Base-by-base conservation (phyloP, 192 early-diverging fungal genomes). In the Allomyces javanicus region DNA sequence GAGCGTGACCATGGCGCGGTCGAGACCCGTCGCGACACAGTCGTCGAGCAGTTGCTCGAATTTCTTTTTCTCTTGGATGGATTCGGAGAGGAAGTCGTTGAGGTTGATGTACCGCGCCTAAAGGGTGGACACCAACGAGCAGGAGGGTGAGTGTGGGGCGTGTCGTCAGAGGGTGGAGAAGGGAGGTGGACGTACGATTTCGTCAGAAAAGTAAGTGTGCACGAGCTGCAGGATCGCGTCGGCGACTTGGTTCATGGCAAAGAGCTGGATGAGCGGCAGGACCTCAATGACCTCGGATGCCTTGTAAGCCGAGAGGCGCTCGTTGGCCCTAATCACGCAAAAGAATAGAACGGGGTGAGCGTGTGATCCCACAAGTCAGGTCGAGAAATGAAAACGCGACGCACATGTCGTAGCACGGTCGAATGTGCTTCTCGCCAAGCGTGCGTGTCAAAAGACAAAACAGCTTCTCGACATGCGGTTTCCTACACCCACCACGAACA, bases 161-260 rank as follows among this genome's bases (percentile, higher is more conserved):
- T 7, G 33, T 40, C 7, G 33, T 40, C 4, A 40, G 9, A 0
- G 33, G 33, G 33, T 40, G 33, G 33, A 40, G 33, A 40, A 40
- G 7, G 33, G 7, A 7, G 33, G 9, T 9, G 33, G 9, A 40
- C 33, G 33, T 40, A 40, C 33, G 7, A 40, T 40, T 9, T 40
- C 33, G 74, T 91, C 87, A 21, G 86, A 81, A 78, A 90, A 91
- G 71, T 95, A 96, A 22, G 92, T 86, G 71, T 96, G 88, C 23
- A 95, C 70, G 90, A 98, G 90, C 68, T 98, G 95, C 63, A 91
- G 86, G 27, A 89, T 85, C 63, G 96, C 73, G 76, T 98, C 95
- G 22, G 87, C 86, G 62, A 98, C 79, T 75, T 98, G 95, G 19
- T 96, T 86, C 50, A 98, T 75, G 71, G 93, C 95, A 73, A 96